Evolutionary conservation across 768 basidiomycete genomes (phyloP).

Genomic region (Xerocomellus dryophilus): DNA sequence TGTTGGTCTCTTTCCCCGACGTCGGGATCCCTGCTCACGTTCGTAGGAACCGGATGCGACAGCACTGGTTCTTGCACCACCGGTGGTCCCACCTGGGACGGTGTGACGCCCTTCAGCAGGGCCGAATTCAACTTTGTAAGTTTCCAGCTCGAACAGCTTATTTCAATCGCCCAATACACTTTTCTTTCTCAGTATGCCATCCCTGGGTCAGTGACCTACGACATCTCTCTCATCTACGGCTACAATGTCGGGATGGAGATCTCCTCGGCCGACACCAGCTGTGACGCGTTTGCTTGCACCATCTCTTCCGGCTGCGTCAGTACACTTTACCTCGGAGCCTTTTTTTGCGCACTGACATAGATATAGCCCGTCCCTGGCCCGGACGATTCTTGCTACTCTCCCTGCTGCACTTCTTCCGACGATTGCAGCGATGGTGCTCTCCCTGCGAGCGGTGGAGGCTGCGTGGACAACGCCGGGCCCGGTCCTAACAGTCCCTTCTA

Average conservation of each 20-base stretch:
- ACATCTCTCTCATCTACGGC: constrained; percentile 34
- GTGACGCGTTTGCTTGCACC: constrained; percentile 32
- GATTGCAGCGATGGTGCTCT: constrained; percentile 31
- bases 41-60: constrained; percentile 29
- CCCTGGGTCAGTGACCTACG: constrained; percentile 30
- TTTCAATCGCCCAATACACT: neutral
- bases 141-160: neutral
- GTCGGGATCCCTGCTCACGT: constrained; percentile 2
- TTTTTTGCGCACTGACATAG: neutral
- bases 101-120: constrained; percentile 31
- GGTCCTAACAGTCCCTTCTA: constrained; percentile 32
- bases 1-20: neutral
- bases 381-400: constrained; percentile 24
- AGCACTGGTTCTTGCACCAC: constrained; percentile 26
- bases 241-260: constrained; percentile 36
- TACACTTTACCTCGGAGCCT: neutral
- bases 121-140: constrained; percentile 34
- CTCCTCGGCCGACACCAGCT: constrained; percentile 23
- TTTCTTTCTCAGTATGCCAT: constrained; percentile 17
- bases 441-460: constrained; percentile 28
- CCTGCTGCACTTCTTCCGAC: constrained; percentile 28
- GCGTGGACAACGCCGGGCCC: constrained; percentile 26
- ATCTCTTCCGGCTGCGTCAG: constrained; percentile 32
- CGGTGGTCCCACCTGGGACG: constrained; percentile 30
- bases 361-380: constrained; percentile 31